Evolutionary conservation across 2,329 filamentous ascomycete genomes (phyloP).

Genomic region (Trichophyton simii): DNA sequence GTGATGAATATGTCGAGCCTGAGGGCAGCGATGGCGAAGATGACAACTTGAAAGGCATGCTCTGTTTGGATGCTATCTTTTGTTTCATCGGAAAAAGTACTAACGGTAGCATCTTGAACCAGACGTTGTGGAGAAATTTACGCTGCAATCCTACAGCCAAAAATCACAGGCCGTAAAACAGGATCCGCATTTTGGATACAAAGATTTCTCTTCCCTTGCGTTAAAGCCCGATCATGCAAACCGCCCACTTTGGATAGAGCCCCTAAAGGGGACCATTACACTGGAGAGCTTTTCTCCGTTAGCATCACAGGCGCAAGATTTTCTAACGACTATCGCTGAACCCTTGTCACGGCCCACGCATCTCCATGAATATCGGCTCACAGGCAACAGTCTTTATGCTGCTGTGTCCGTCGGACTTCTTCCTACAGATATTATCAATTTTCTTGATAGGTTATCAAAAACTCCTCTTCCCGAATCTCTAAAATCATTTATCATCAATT

Average conservation of each 20-base stretch:
- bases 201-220: slow-evolving; percentile 69
- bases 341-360: slow-evolving; percentile 79
- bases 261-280: slow-evolving; percentile 72
- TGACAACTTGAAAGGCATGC: slow-evolving; percentile 35
- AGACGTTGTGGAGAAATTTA: slow-evolving; percentile 43
- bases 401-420: slow-evolving; percentile 90
- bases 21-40: slow-evolving; percentile 36
- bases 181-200: slow-evolving; percentile 48
- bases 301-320: slow-evolving; percentile 78
- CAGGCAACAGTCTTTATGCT: slow-evolving; percentile 84
- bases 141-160: slow-evolving; percentile 40
- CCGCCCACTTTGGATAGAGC: slow-evolving; percentile 88
- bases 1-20: slow-evolving; percentile 45
- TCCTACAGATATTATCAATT: slow-evolving; percentile 77
- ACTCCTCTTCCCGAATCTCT: slow-evolving; percentile 74
- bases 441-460: slow-evolving; percentile 79
- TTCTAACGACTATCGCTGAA: slow-evolving; percentile 90
- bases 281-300: slow-evolving; percentile 88
- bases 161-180: slow-evolving; percentile 27
- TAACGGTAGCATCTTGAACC: not conserved
- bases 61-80: slow-evolving; percentile 7
- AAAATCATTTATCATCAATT: slow-evolving; percentile 64
- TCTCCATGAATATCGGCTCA: slow-evolving; percentile 87
- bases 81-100: not conserved
- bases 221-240: slow-evolving; percentile 83